A percentile compares a stretch with the other conserved stretches of the same genome.
Evolutionary conservation across 1,284 basidiomycete species (phyloP).

Genomic region (Tilletia indica): DNA sequence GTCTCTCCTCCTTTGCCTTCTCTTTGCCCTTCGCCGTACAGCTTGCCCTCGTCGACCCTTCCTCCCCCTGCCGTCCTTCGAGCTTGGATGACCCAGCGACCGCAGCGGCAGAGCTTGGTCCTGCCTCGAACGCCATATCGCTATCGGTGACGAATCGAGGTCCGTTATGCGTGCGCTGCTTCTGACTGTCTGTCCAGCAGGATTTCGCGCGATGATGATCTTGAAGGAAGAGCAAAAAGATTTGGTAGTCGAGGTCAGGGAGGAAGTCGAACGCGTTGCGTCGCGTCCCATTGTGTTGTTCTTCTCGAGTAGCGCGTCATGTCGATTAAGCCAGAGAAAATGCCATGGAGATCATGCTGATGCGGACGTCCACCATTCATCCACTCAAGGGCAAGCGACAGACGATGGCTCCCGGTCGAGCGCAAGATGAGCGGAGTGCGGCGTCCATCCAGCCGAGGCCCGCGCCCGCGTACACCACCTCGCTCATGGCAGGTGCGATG

Average conservation of each 20-base stretch:
- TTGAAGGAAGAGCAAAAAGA: no score
- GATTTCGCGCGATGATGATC: no score
- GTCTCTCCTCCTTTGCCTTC: background rate
- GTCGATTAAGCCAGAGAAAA: background rate
- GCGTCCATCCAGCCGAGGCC: background rate
- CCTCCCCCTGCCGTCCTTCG: background rate
- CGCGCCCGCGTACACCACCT: conserved; percentile 20
- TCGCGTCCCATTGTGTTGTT: background rate
- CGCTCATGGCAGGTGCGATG: conserved; percentile 46
- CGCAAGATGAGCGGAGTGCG: background rate
- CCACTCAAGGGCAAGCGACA: no score
- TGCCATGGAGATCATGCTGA: background rate
- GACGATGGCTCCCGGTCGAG: background rate
- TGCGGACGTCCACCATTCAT: no score
- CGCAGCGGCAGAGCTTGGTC: background rate
- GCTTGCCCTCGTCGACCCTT: background rate
- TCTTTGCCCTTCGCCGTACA: background rate
- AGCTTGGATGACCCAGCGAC: no score
- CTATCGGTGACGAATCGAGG: background rate
- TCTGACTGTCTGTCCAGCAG: no score
- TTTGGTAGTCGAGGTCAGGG: no score
- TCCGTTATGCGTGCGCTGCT: no score
- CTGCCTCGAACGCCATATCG: background rate
- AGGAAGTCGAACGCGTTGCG: no score
- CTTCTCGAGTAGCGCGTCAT: background rate